A percentile compares a stretch with the other conserved stretches of the same genome.
Evolutionary conservation across 306 rosid species (phyloP).

Genomic region (Lathyrus oleraceus): DNA sequence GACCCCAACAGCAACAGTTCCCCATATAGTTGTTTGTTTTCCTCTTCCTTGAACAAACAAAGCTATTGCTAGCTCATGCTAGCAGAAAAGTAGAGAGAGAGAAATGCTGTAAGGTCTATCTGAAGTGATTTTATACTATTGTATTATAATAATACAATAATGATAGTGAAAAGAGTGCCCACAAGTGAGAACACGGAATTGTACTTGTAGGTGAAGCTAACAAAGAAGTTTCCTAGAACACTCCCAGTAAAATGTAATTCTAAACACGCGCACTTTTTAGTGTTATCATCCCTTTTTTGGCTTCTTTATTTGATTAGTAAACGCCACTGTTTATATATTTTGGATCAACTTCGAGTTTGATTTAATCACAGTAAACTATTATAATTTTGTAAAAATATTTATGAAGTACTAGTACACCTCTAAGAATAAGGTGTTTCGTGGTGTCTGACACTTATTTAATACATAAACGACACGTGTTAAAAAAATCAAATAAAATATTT

Average conservation of each 20-base stretch:
- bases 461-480: too few relatives aligned
- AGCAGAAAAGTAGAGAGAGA: slow-evolving; percentile 13
- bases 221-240: slow-evolving; percentile 41
- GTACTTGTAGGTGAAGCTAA: not conserved
- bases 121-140: slow-evolving; percentile 9
- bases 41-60: not conserved
- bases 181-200: not conserved
- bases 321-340: not conserved
- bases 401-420: too few relatives aligned
- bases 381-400: too few relatives aligned
- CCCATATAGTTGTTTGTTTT: slow-evolving; percentile 39
- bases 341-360: not conserved
- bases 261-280: not conserved
- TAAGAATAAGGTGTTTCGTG: too few relatives aligned
- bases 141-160: not conserved
- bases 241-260: slow-evolving; percentile 22
- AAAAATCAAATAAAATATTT: too few relatives aligned
- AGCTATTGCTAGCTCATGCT: slow-evolving; percentile 8
- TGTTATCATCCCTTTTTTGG: not conserved
- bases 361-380: too few relatives aligned
- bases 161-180: slow-evolving; percentile 16
- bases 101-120: not conserved
- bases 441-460: too few relatives aligned
- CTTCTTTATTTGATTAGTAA: slow-evolving; percentile 1
- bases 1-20: slow-evolving; percentile 41